Conservation (phyloP, 164 flowering plant genomes). For the Pachysandra terminalis region DNA sequence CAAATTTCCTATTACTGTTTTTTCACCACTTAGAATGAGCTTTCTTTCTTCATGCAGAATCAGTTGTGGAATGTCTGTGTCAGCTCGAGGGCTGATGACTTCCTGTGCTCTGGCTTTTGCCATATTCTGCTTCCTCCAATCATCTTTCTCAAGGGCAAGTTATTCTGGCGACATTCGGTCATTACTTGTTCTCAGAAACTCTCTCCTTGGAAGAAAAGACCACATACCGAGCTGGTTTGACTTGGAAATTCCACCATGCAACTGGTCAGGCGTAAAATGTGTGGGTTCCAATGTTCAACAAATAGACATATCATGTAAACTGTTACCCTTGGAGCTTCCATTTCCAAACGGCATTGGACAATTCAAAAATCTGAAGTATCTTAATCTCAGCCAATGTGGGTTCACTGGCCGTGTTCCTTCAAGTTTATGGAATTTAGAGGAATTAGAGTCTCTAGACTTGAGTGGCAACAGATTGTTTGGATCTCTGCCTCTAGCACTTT, state of each 20-base stretch:
- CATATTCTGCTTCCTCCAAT: slow-evolving; percentile 8
- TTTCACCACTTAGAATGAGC: not conserved
- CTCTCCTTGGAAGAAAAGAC: slow-evolving; percentile 21
- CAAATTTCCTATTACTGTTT: no score
- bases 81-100: slow-evolving; percentile 7
- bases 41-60: not conserved
- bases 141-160: slow-evolving; percentile 15
- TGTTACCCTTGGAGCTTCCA: slow-evolving; percentile 33
- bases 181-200: slow-evolving; percentile 28
- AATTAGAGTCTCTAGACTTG: slow-evolving; percentile 43
- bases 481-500: slow-evolving; percentile 27
- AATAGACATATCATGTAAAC: slow-evolving; percentile 32
- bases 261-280: slow-evolving; percentile 55
- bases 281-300: slow-evolving; percentile 28
- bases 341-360: slow-evolving; percentile 39
- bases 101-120: slow-evolving; percentile 4
- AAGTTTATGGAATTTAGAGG: slow-evolving; percentile 36
- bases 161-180: slow-evolving; percentile 20
- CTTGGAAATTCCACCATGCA: slow-evolving; percentile 40
- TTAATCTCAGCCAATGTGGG: slow-evolving; percentile 49
- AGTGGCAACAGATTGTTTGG: slow-evolving; percentile 46
- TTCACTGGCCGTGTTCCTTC: slow-evolving; percentile 40
- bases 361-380: slow-evolving; percentile 38
- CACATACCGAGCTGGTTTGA: slow-evolving; percentile 44
- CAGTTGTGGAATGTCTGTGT: slow-evolving; percentile 6